Evolutionary conservation across 805 yeast genomes (phyloP), one percentile per base, ranked within the genome.

Genomic region (Wickerhamomyces xylosicus): DNA sequence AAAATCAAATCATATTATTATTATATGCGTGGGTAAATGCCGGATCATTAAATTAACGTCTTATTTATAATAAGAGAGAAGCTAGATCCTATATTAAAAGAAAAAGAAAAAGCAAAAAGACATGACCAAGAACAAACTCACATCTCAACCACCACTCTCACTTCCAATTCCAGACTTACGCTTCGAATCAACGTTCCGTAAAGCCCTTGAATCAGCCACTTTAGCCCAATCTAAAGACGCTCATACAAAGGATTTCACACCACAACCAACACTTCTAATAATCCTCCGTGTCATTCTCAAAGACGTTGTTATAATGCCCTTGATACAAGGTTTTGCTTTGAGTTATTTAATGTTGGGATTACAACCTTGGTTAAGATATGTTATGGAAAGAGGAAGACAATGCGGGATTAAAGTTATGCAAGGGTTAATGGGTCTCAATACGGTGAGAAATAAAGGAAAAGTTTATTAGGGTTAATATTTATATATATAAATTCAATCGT

Each of bases 181-280:
- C 34, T 80, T 79, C 48, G 85, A 79, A 49, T 70, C 77, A 40
- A 62, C 82, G 3, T 81, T 81, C 53, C 54, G 64, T 45, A 59
- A 64, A 28, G 62, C 71, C 1, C 44, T 66, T 13, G 21, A 37
- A 6, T 3, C 25, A 8, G 40, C 32, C 15, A 37, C 41, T 3
- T 7, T 31, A 3, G 37, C 47, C 3, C 36, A 44, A 21, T 40
- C 43, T 3, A 22, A 34, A 19, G n/a, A n/a, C n/a, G n/a, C 19
- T 18, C 16, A 13, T 10, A 21, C 31, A 27, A 35, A 22, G 13
- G 28, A 28, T 14, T 28, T 14, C 16, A 8, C 4, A 11, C 34
- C 42, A 13, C 31, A 31, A 7, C 58, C 71, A 5, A 66, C 74
- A 2, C 70, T 72, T 1, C 42, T 55, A 0, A 57, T 70, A 1